Evolutionary conservation across 2,329 filamentous ascomycete genomes (phyloP).

Genomic region (Diaporthe vaccinii): DNA sequence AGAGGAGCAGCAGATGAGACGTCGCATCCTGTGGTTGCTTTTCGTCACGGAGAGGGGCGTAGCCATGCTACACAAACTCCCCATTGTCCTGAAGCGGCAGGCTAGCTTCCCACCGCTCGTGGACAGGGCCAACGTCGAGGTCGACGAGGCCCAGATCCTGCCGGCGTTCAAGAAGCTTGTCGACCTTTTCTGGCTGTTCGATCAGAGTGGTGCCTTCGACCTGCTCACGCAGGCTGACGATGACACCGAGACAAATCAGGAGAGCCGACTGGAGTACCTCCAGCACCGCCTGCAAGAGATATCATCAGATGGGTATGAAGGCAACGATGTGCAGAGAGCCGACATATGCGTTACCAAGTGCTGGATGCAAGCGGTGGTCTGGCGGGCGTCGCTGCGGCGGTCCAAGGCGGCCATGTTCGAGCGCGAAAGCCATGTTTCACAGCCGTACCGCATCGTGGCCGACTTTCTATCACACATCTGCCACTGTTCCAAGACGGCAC

Average conservation of each 20-base stretch:
- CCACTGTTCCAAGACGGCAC: slow-evolving; percentile 58
- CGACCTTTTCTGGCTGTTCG: slow-evolving; percentile 64
- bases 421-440: slow-evolving; percentile 47
- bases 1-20: slow-evolving; percentile 59
- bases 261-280: slow-evolving; percentile 54
- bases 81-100: slow-evolving; percentile 59
- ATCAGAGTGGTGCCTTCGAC: slow-evolving; percentile 63
- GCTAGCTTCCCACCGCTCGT: slow-evolving; percentile 51
- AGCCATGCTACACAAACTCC: slow-evolving; percentile 63
- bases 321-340: slow-evolving; percentile 63
- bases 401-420: slow-evolving; percentile 38
- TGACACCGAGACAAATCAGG: slow-evolving; percentile 45
- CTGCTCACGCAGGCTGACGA: slow-evolving; percentile 56
- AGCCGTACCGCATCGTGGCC: slow-evolving; percentile 59
- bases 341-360: slow-evolving; percentile 64
- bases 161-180: slow-evolving; percentile 64
- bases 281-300: slow-evolving; percentile 59
- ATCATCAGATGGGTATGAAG: slow-evolving; percentile 52
- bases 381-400: slow-evolving; percentile 55
- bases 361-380: slow-evolving; percentile 65
- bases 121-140: slow-evolving; percentile 49
- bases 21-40: slow-evolving; percentile 61
- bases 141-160: slow-evolving; percentile 58
- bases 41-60: slow-evolving; percentile 66
- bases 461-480: slow-evolving; percentile 60